A percentile compares a stretch with the other conserved stretches of the same genome.
Conservation (phyloP, 306 rosid species). For the Vigna hirtella region DNA sequence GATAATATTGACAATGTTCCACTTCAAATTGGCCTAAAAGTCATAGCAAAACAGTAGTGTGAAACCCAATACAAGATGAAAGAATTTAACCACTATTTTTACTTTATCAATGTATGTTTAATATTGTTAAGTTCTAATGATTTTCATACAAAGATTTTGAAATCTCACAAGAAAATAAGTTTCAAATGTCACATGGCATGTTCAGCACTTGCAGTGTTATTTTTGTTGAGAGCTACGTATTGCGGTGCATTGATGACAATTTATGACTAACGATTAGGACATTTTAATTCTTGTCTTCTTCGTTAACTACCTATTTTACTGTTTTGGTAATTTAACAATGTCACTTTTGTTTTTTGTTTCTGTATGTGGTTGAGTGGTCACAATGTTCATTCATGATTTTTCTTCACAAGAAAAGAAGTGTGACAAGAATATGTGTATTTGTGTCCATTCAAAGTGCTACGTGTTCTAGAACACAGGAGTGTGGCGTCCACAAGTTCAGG, state of each 20-base stretch:
- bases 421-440: background rate
- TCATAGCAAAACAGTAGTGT: background rate
- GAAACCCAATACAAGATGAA: too few species aligned
- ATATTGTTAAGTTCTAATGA: background rate
- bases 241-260: background rate
- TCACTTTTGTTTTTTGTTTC: background rate
- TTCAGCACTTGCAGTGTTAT: background rate
- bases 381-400: background rate
- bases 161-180: constrained; percentile 5
- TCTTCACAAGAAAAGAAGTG: background rate
- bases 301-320: background rate
- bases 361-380: background rate
- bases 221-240: background rate
- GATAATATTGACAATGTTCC: background rate
- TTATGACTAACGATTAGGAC: background rate
- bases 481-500: constrained; percentile 48
- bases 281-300: background rate
- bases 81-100: too few species aligned
- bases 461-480: background rate
- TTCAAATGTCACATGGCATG: background rate
- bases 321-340: background rate
- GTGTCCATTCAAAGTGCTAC: constrained; percentile 27
- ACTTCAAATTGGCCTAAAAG: background rate
- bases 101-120: too few species aligned
- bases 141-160: background rate